Evolutionary conservation across 345 rosid genomes (phyloP).

Genomic region (Crucihimalaya himalaica): DNA sequence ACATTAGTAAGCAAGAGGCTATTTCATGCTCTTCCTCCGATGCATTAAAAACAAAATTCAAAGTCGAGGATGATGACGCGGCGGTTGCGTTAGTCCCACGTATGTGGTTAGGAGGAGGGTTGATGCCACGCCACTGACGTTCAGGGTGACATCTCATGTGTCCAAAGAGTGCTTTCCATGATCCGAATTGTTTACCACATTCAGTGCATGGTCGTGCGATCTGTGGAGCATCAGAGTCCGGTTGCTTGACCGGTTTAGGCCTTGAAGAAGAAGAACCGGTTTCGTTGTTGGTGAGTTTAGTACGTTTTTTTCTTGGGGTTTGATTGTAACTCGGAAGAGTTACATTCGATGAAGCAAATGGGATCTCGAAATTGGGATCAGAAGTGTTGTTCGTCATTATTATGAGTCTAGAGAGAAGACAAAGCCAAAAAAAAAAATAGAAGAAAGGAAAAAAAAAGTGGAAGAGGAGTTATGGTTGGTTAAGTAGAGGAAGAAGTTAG

Average conservation of each 20-base stretch:
- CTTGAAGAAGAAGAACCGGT: conserved; percentile 2
- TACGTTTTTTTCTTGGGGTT: conserved; percentile 50
- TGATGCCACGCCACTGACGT: conserved; percentile 73
- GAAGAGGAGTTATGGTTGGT: conserved; percentile 35
- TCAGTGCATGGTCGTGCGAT: conserved; percentile 69
- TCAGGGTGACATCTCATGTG: conserved; percentile 96
- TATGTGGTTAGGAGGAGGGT: conserved; percentile 50
- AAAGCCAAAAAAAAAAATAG: neutral
- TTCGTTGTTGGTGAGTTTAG: conserved; percentile 38
- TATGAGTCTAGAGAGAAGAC: neutral
- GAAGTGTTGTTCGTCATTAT: conserved; percentile 35
- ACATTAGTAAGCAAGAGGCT: conserved; percentile 53
- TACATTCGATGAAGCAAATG: conserved; percentile 25
- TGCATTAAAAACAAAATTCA: conserved; percentile 12
- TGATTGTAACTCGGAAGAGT: conserved; percentile 23
- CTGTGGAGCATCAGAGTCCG: conserved; percentile 61
- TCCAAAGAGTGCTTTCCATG: conserved; percentile 82
- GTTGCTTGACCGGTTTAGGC: conserved; percentile 45
- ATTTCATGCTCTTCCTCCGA: conserved; percentile 57
- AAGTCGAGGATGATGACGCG: neutral
- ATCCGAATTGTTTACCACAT: conserved; percentile 82
- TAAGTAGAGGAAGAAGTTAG: conserved; percentile 39
- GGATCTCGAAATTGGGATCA: conserved; percentile 21
- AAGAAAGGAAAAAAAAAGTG: conserved; percentile 25
- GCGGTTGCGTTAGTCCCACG: conserved; percentile 30